Evolutionary conservation across 202 grass and related monocot genomes (phyloP), one percentile per base, ranked within the genome.

Genomic region (Tripidium arundinaceum): DNA sequence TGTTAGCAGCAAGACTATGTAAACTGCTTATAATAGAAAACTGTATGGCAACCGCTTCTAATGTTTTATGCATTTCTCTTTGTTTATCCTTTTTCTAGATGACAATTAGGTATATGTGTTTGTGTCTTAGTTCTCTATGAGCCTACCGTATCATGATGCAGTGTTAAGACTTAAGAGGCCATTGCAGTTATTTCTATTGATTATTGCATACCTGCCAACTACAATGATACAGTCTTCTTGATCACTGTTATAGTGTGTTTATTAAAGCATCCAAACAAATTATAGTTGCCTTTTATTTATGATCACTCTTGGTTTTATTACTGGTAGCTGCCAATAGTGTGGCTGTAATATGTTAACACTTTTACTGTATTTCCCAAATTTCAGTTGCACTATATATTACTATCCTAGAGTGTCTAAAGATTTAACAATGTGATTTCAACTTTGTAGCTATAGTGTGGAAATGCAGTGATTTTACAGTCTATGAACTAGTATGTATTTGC

Each of bases 231-330:
- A 18, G 13, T 29, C 70, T 81, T 60, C 39, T 74, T 79, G 24
- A 26, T 42, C 68, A 46, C 65, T 85, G 22, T 27, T 72, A 79
- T 69, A 52, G 26, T 39, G 21, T 70, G 26, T 86, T 60, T 15
- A 82, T 55, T 55, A 59, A 16, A 45, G 16, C n/a, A 65, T 72
- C 37, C 47, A 72, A 77, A 77, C 19, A 45, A 64, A 60, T 83
- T 40, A 22, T 19, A 57, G 6, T 68, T 76, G 4, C 31, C 79
- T 29, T 87, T 80, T 27, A 22, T 13, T 43, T 72, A 68, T 16
- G 24, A 50, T 42, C 19, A 43, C 13, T 68, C 22, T 49, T 75
- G 13, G 78, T 72, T 58, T 68, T 25, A 29, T 57, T 50, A 39
- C 29, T 36, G 29, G 62, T 24, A 41, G 39, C 61, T 87, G 57